These are phyloP conservation scores for Lolium rigidum DNA, from an alignment of 176 grass and related monocot species.

Conservation along the genomic window DNA sequence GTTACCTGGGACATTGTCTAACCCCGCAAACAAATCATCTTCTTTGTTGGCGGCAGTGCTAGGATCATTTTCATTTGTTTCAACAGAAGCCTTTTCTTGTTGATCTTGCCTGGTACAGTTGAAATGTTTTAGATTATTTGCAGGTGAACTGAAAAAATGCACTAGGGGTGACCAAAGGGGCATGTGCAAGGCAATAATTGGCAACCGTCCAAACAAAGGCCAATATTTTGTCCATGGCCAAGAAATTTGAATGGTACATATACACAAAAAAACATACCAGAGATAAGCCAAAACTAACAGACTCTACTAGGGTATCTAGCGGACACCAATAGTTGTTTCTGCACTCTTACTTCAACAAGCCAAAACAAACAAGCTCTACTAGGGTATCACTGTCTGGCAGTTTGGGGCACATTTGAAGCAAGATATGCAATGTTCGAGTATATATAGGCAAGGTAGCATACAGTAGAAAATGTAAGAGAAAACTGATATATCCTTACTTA, in stretches of 20 bases:
- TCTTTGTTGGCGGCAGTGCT: slow-evolving; percentile 55
- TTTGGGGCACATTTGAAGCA: slow-evolving; percentile 29
- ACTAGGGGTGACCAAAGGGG: neutral
- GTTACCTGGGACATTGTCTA: slow-evolving; percentile 94
- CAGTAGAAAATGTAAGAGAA: neutral
- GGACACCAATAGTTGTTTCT: neutral
- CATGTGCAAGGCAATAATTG: neutral
- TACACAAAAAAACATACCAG: neutral
- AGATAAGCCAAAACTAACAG: neutral
- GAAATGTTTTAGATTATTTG: slow-evolving; percentile 37
- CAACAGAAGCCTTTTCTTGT: slow-evolving; percentile 66
- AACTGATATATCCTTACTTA: slow-evolving; percentile 61
- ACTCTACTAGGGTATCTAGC: neutral
- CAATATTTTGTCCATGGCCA: neutral
- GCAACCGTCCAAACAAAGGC: neutral
- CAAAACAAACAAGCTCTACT: neutral
- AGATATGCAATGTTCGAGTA: neutral
- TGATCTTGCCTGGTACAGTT: slow-evolving; percentile 70
- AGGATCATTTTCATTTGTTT: slow-evolving; percentile 56
- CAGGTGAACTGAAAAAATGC: slow-evolving; percentile 32
- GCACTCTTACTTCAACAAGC: neutral
- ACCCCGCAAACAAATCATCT: slow-evolving; percentile 73
- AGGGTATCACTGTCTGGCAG: neutral
- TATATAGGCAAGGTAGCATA: slow-evolving; percentile 17
- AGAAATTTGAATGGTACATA: neutral